A percentile compares a stretch with the other conserved stretches of the same genome.
Evolutionary conservation across 495 filamentous ascomycete species (phyloP).

Genomic region (Penicillium ochrochloron): DNA sequence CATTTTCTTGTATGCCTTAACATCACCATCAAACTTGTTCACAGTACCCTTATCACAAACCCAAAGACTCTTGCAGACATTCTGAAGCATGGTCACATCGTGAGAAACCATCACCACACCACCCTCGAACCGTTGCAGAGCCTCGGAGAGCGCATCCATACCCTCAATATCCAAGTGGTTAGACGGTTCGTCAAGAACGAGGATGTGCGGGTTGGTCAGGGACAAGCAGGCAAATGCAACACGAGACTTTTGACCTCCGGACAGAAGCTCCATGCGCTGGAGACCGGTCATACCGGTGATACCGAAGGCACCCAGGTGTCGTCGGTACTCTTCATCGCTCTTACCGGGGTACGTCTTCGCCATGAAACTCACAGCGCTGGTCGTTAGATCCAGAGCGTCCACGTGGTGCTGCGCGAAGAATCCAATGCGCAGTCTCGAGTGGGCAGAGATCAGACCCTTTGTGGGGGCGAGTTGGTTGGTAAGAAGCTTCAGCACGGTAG

Average conservation of each 20-base stretch:
- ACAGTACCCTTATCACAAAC: slow-evolving; percentile 95
- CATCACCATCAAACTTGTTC: slow-evolving; percentile 94
- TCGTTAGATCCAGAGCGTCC: slow-evolving; percentile 89
- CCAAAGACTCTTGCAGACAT: slow-evolving; percentile 92
- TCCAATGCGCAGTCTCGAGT: slow-evolving; percentile 85
- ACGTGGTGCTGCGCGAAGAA: slow-evolving; percentile 99
- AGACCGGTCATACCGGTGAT: slow-evolving; percentile 97
- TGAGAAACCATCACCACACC: slow-evolving; percentile 98
- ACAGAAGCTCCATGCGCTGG: slow-evolving; percentile 93
- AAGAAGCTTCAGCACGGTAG: slow-evolving; percentile 91
- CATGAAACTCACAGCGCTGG: slow-evolving; percentile 93
- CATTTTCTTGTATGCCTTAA: slow-evolving; percentile 96
- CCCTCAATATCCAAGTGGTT: slow-evolving; percentile 99
- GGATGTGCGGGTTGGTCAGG: slow-evolving; percentile 90
- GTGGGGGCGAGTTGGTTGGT: slow-evolving; percentile 83
- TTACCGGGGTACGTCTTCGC: slow-evolving; percentile 86
- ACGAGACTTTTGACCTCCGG: slow-evolving; percentile 97
- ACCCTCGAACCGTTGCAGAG: slow-evolving; percentile 84
- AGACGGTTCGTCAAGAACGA: slow-evolving; percentile 97
- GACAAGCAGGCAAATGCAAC: slow-evolving; percentile 96
- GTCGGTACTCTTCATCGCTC: slow-evolving; percentile 94
- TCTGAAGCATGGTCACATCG: slow-evolving; percentile 98
- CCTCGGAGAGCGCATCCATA: slow-evolving; percentile 91
- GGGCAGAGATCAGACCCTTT: slow-evolving; percentile 79
- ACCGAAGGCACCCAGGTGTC: slow-evolving; percentile 95